A percentile compares a stretch with the other conserved stretches of the same genome.
Evolutionary conservation across 345 rosid species (phyloP).

Genomic region (Brassica nigra): DNA sequence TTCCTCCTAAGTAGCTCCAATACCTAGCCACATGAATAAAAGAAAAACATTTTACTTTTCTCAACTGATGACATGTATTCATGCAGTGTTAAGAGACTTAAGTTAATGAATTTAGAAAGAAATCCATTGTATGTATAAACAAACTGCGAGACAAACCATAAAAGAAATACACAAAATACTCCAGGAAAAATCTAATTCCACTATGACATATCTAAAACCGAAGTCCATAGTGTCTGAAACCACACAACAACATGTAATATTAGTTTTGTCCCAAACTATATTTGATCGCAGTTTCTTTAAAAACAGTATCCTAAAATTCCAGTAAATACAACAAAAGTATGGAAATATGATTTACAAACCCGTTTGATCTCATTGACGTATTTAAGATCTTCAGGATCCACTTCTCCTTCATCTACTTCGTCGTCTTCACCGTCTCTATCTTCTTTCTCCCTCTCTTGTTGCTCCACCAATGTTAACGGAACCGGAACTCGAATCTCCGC

Average conservation of each 20-base stretch:
- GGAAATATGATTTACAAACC: conserved; percentile 21
- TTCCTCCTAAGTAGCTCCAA: conserved; percentile 84
- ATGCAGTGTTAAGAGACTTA: not conserved
- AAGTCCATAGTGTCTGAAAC: too few species aligned
- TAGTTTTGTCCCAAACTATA: too few species aligned
- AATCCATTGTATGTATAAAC: not conserved
- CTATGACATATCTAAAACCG: not conserved
- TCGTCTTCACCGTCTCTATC: conserved; percentile 23
- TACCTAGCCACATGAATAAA: conserved; percentile 44
- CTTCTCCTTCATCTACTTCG: conserved; percentile 27
- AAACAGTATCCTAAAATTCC: too few species aligned
- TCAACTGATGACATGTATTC: not conserved
- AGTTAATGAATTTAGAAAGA: not conserved
- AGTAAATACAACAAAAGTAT: too few species aligned
- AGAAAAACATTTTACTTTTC: not conserved
- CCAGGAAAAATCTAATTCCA: not conserved
- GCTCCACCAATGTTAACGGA: conserved; percentile 43
- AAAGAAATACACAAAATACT: not conserved
- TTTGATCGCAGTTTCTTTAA: not conserved
- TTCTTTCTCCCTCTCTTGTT: conserved; percentile 40
- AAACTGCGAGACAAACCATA: not conserved
- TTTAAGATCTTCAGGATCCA: conserved; percentile 44
- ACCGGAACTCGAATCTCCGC: conserved; percentile 43
- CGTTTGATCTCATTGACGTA: conserved; percentile 43
- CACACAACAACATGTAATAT: too few species aligned